Evolutionary conservation across 1,284 basidiomycete genomes (phyloP), one percentile per base, ranked within the genome.

Genomic region (Rhodotorula sp.): DNA sequence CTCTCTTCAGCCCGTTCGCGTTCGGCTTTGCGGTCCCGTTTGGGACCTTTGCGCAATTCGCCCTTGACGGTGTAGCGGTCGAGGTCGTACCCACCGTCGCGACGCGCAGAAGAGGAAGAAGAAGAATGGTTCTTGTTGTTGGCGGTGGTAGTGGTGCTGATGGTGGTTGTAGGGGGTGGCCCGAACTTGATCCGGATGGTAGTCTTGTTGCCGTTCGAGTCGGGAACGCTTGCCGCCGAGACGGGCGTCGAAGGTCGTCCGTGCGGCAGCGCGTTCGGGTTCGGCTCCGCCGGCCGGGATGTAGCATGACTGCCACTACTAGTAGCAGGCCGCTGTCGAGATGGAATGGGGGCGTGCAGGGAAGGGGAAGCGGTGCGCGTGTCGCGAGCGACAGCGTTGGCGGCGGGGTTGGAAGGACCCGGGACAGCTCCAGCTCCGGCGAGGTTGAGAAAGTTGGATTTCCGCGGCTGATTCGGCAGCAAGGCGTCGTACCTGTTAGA

Each of bases 381-480:
- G 64, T 57, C 22, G 55, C 53, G 22, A 10, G 24, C 49, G 8
- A 6, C 37, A 12, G 37, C 37, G 49, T 1, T n/a, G 24, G 22
- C 24, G n/a, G n/a, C 24, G 49, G 49, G 12, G 53, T 54, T 54
- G 14, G 53, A 30, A 15, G 53, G 26, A 29, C 26, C 26, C 4
- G 53, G 53, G 26, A 29, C 53, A 5, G 53, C 53, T 54, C 53
- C 53, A 1, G 53, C 26, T 54, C 53, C 44, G 12, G 60, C 45
- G 29, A 69, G 57, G 66, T 63, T 68, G 63, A 75, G 68, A 17
- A 71, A 64, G 59, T 69, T 69, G 42, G 72, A 73, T 55, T 75
- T 75, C 45, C 74, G 65, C 18, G 74, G 74, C 44, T 75, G 74
- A n/a, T 74, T 75, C 14, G 74, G 74, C 18, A 75, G 64, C 33